phyloP scores from a whole-genome alignment of 148 eudicot genomes.

The Mesembryanthemum crystallinum region DNA sequence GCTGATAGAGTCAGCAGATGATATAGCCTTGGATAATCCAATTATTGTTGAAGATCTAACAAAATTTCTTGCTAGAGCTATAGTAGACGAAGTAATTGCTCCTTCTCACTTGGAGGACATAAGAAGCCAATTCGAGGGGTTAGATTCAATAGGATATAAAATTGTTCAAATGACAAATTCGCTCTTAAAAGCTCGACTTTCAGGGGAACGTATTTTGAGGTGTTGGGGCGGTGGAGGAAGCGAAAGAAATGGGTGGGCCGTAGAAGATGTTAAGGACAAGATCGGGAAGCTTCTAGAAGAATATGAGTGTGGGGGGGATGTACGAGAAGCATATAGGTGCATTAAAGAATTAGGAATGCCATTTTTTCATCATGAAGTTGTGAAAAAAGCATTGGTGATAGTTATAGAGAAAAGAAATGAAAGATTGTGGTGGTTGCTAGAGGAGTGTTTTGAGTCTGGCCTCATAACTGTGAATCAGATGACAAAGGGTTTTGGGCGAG shows the following conservation, averaged over 20 bases:
- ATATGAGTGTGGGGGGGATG: constrained; percentile 59
- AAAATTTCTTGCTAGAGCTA: constrained; percentile 51
- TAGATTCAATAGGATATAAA: constrained; percentile 37
- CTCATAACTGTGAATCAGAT: constrained; percentile 56
- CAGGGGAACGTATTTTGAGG: constrained; percentile 55
- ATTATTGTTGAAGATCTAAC: constrained; percentile 52
- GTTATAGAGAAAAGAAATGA: constrained; percentile 50
- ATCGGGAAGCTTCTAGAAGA: constrained; percentile 49
- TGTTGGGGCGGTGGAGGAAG: constrained; percentile 68
- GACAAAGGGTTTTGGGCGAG: constrained; percentile 58
- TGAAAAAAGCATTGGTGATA: constrained; percentile 46
- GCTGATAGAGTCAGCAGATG: constrained; percentile 55
- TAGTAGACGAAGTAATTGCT: constrained; percentile 54
- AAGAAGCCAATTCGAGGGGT: constrained; percentile 28
- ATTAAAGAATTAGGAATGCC: constrained; percentile 58
- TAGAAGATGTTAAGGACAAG: constrained; percentile 55
- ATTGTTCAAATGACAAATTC: constrained; percentile 49
- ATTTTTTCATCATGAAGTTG: constrained; percentile 60
- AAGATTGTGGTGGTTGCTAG: constrained; percentile 43
- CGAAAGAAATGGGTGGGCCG: constrained; percentile 39
- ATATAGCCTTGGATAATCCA: constrained; percentile 55
- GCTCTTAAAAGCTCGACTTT: constrained; percentile 46
- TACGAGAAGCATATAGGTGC: constrained; percentile 50
- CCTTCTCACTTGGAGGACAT: constrained; percentile 53
- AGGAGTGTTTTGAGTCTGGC: constrained; percentile 41